Percentiles rank a stretch among this genome's conserved stretches.
These are phyloP conservation scores for Gentiana dahurica DNA, from an alignment of 257 asterid species.

Conservation along the genomic window DNA sequence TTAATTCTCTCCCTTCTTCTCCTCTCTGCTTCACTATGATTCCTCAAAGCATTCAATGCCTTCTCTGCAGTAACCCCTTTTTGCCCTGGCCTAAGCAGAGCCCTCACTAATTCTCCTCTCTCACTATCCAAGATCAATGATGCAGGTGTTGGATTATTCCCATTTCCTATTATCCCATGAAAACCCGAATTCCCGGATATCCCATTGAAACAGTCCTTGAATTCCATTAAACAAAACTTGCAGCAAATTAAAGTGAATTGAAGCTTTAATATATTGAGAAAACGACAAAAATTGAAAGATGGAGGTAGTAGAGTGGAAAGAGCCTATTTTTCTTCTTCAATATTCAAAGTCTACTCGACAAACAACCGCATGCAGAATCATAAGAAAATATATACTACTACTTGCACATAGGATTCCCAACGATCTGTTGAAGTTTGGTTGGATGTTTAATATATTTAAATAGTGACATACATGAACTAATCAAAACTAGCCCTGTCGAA, in stretches of 20 bases:
- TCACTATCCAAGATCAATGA: slow-evolving; percentile 50
- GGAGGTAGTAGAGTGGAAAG: too few relatives aligned
- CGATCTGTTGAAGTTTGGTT: too few relatives aligned
- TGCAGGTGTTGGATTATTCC: slow-evolving; percentile 28
- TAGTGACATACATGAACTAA: too few relatives aligned
- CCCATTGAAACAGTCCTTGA: slow-evolving; percentile 29
- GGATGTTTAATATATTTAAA: too few relatives aligned
- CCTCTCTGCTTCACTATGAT: slow-evolving; percentile 83
- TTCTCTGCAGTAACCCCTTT: slow-evolving; percentile 48
- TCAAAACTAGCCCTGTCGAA: too few relatives aligned
- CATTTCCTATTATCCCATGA: slow-evolving; percentile 28
- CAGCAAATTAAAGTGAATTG: neutral
- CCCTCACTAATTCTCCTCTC: slow-evolving; percentile 54
- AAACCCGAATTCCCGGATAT: slow-evolving; percentile 26
- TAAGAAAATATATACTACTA: too few relatives aligned
- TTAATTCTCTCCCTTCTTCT: slow-evolving; percentile 74
- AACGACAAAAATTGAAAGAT: too few relatives aligned
- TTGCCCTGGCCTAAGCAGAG: slow-evolving; percentile 34
- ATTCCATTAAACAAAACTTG: slow-evolving; percentile 26
- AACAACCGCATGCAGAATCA: too few relatives aligned
- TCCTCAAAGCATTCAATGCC: slow-evolving; percentile 65
- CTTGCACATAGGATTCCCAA: too few relatives aligned
- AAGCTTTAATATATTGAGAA: too few relatives aligned
- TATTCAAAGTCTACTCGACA: too few relatives aligned
- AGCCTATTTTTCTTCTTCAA: too few relatives aligned